Evolutionary conservation across 495 filamentous ascomycete species (phyloP).

Genomic region (Lophium mytilinum): DNA sequence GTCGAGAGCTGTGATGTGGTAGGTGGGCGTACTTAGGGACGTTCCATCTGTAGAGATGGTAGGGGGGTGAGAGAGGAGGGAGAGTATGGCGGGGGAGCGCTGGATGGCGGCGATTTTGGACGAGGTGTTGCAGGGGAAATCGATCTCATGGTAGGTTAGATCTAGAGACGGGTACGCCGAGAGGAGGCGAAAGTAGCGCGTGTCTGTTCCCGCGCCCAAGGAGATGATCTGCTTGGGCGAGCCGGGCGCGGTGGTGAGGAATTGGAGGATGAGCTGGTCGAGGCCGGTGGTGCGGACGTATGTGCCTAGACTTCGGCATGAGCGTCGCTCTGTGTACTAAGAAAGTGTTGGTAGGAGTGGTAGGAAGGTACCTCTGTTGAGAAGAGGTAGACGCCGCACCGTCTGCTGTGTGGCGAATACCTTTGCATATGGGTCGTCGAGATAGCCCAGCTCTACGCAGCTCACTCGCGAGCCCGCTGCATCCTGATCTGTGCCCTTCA

Average conservation of each 20-base stretch:
- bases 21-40: slow-evolving; percentile 41
- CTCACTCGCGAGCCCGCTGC: slow-evolving; percentile 81
- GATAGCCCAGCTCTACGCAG: slow-evolving; percentile 79
- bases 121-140: slow-evolving; percentile 68
- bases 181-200: slow-evolving; percentile 67
- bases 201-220: slow-evolving; percentile 90
- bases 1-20: slow-evolving; percentile 76
- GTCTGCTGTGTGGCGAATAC: slow-evolving; percentile 45
- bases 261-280: slow-evolving; percentile 65
- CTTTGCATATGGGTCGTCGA: slow-evolving; percentile 70
- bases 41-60: slow-evolving; percentile 36
- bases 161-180: slow-evolving; percentile 21
- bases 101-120: slow-evolving; percentile 53
- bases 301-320: slow-evolving; percentile 53
- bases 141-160: slow-evolving; percentile 83
- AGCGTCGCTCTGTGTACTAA: background rate
- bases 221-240: slow-evolving; percentile 75
- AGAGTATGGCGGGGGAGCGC: slow-evolving; percentile 32
- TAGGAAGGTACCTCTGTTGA: slow-evolving; percentile 66
- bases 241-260: slow-evolving; percentile 42
- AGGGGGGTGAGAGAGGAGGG: slow-evolving; percentile 6
- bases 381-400: slow-evolving; percentile 68
- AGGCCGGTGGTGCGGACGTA: slow-evolving; percentile 86
- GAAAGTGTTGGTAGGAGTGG: background rate
- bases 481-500: slow-evolving; percentile 88